Conservation (phyloP, 2,329 filamentous ascomycete species). For the Alternaria brassicae region DNA sequence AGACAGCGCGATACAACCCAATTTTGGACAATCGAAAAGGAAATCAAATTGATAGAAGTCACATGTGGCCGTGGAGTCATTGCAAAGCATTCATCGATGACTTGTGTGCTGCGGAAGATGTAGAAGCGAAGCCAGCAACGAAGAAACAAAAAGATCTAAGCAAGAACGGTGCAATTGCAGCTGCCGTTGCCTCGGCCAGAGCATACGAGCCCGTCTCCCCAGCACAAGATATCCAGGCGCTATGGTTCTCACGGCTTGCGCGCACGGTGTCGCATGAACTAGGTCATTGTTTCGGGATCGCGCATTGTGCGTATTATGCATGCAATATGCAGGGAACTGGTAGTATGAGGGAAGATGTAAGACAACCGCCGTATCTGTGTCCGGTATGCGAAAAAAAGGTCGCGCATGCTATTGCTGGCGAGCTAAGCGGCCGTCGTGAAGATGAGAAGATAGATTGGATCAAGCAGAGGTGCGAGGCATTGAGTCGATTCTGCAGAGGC, state of each 20-base stretch:
- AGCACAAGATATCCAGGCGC: constrained; percentile 39
- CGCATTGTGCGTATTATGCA: constrained; percentile 70
- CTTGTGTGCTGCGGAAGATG: constrained; percentile 45
- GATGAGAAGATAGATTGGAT: constrained; percentile 25
- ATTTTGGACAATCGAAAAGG: constrained; percentile 49
- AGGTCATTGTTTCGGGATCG: constrained; percentile 71
- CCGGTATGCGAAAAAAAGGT: constrained; percentile 66
- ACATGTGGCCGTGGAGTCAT: constrained; percentile 71
- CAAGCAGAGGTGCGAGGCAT: constrained; percentile 50
- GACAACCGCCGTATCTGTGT: constrained; percentile 70
- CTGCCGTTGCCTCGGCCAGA: constrained; percentile 22
- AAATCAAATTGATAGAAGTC: constrained; percentile 57
- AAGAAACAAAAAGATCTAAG: constrained; percentile 17
- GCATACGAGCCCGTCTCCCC: constrained; percentile 12
- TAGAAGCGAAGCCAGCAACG: constrained; percentile 18
- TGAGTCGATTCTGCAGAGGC: constrained; percentile 54
- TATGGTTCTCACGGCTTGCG: constrained; percentile 67
- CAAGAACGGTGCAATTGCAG: constrained; percentile 20
- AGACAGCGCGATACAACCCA: constrained; percentile 68
- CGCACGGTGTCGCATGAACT: constrained; percentile 67
- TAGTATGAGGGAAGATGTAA: constrained; percentile 63
- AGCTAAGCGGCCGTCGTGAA: constrained; percentile 31
- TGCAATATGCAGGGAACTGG: constrained; percentile 70
- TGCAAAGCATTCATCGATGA: constrained; percentile 61
- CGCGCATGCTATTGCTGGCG: constrained; percentile 28